A percentile compares a stretch with the other conserved stretches of the same genome.
Evolutionary conservation across 2,329 filamentous ascomycete genomes (phyloP).

Genomic region (Fonsecaea multimorphosa): DNA sequence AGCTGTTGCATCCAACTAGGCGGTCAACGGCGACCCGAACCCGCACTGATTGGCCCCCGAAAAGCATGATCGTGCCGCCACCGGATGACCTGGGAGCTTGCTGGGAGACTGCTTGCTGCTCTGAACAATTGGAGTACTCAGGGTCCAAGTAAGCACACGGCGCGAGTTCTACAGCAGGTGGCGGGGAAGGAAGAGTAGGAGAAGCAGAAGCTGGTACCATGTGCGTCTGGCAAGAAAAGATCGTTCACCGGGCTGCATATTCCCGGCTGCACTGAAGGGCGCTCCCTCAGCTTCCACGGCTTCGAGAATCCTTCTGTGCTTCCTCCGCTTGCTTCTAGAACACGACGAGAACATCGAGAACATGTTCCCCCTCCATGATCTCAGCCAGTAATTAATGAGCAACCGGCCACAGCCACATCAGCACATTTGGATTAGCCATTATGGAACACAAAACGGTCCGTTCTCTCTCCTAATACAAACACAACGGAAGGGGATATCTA

Average conservation of each 20-base stretch:
- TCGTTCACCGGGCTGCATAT: background rate
- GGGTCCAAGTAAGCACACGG: background rate
- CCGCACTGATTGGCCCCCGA: conserved; percentile 20
- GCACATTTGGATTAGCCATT: conserved; percentile 19
- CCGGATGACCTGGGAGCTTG: conserved; percentile 10
- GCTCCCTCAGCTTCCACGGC: conserved; percentile 1
- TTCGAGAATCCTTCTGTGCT: conserved; percentile 10
- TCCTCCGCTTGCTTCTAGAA: conserved; percentile 39
- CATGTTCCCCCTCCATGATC: background rate
- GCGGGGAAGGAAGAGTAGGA: background rate
- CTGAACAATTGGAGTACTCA: background rate
- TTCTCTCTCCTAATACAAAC: conserved; percentile 25
- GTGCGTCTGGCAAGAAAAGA: background rate
- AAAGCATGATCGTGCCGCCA: conserved; percentile 13
- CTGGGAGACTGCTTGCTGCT: background rate
- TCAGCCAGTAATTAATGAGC: background rate
- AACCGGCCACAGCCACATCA: background rate
- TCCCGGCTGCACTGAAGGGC: background rate
- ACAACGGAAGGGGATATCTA: conserved; percentile 38
- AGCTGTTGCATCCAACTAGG: conserved; percentile 2
- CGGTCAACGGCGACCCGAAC: conserved; percentile 21
- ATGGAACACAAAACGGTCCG: conserved; percentile 15
- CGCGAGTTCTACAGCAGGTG: background rate
- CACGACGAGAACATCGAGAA: conserved; percentile 25
- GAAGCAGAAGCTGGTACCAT: background rate